Conservation (phyloP, 164 flowering plant species). For the Magnolia kwangsiensis region DNA sequence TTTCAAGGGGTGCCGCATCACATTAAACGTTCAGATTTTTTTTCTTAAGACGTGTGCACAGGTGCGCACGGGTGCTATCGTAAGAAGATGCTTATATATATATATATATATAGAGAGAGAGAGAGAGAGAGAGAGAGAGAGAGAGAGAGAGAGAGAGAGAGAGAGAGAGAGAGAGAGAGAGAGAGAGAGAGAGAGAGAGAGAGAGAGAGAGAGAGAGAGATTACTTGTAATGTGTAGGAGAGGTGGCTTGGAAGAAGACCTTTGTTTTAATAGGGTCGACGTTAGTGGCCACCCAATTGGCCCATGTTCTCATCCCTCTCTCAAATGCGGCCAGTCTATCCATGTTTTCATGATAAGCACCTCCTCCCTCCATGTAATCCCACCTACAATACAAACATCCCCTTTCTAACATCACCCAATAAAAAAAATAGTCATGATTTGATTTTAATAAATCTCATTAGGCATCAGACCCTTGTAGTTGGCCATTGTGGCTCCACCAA, state of each 20-base stretch:
- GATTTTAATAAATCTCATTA: background rate
- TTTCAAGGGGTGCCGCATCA: no score
- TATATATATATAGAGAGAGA: no score
- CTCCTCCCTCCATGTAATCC: constrained; percentile 73
- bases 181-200: background rate
- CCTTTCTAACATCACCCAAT: background rate
- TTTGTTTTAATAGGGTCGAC: constrained; percentile 52
- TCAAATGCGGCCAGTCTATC: constrained; percentile 65
- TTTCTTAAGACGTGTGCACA: no score
- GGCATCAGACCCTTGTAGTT: constrained; percentile 38
- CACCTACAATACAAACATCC: constrained; percentile 43
- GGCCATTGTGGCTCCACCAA: constrained; percentile 69
- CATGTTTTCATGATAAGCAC: constrained; percentile 61
- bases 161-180: no score
- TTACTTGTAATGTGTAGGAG: constrained; percentile 88
- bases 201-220: constrained; percentile 7
- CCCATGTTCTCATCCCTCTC: constrained; percentile 77
- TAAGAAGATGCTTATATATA: no score
- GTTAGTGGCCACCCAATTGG: constrained; percentile 67
- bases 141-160: no score
- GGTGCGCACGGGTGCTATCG: no score
- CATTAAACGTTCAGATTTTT: no score
- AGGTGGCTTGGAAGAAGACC: constrained; percentile 74
- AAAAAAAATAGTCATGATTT: background rate
- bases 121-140: accelerated